phyloP scores from a whole-genome alignment of 805 yeast species.

The Metschnikowia reukaufii region DNA sequence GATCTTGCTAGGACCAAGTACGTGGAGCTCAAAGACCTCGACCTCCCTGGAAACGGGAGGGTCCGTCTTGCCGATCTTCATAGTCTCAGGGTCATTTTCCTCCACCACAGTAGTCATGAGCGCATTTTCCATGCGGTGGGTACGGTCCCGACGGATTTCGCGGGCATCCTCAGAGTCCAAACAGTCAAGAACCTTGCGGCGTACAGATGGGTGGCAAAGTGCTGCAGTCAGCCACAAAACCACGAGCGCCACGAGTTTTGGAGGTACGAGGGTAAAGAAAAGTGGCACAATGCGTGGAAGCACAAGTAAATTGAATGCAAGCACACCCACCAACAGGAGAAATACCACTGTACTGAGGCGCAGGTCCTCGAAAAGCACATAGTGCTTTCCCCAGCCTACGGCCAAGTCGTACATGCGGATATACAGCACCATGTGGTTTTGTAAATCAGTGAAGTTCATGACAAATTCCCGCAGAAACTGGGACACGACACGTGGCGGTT shows the following conservation, averaged over 20 bases:
- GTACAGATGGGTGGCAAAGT: conserved; percentile 53
- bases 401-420: conserved; percentile 61
- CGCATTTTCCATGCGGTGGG: conserved; percentile 49
- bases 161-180: conserved; percentile 67
- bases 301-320: conserved; percentile 23
- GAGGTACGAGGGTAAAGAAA: conserved; percentile 28
- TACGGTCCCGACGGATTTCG: conserved; percentile 44
- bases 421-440: conserved; percentile 72
- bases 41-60: conserved; percentile 49
- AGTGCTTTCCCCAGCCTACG: conserved; percentile 48
- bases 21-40: conserved; percentile 70
- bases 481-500: conserved; percentile 68
- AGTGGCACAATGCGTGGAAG: conserved; percentile 31
- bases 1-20: conserved; percentile 46
- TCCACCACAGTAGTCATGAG: conserved; percentile 19
- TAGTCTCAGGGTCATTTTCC: conserved; percentile 9
- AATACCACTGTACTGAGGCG: conserved; percentile 54
- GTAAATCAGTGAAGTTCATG: conserved; percentile 78
- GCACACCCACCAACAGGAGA: conserved; percentile 32
- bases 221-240: conserved; percentile 50
- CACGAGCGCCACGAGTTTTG: conserved; percentile 34
- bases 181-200: conserved; percentile 46
- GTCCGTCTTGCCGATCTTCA: too few relatives aligned
- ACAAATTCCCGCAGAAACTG: conserved; percentile 77
- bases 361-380: conserved; percentile 66